Evolutionary conservation across 345 rosid genomes (phyloP).

Genomic region (Murraya paniculata): DNA sequence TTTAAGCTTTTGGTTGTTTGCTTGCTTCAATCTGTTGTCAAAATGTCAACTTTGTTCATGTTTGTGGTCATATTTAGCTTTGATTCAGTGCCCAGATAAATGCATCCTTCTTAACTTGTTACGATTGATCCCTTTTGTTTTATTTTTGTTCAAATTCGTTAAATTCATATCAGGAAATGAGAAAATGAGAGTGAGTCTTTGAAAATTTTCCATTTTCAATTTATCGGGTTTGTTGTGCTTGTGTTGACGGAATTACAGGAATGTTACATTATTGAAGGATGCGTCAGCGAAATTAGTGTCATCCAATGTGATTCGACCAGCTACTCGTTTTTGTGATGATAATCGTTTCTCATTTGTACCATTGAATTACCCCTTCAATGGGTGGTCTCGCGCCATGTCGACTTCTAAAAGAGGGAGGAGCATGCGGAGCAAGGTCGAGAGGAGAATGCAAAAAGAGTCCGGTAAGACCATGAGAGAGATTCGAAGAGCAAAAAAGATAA

Average conservation of each 20-base stretch:
- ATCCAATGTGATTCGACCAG: slow-evolving; percentile 15
- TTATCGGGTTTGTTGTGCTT: background rate
- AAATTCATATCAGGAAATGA: background rate
- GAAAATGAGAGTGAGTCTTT: background rate
- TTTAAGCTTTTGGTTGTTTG: background rate
- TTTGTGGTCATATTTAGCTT: background rate
- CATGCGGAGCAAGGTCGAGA: slow-evolving; percentile 95
- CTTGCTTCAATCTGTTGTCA: background rate
- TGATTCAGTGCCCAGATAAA: background rate
- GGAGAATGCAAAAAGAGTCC: slow-evolving; percentile 82
- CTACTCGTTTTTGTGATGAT: slow-evolving; percentile 14
- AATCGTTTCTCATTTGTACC: slow-evolving; percentile 13
- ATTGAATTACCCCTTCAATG: slow-evolving; percentile 20
- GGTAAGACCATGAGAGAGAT: slow-evolving; percentile 88
- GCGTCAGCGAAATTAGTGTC: slow-evolving; percentile 15
- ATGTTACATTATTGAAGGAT: slow-evolving; percentile 26
- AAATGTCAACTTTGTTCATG: background rate
- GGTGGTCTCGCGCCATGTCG: slow-evolving; percentile 68
- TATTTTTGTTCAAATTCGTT: background rate
- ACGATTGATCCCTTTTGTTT: background rate
- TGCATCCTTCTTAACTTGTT: background rate
- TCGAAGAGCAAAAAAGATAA: slow-evolving; percentile 81
- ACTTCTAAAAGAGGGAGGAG: slow-evolving; percentile 77
- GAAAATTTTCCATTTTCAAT: background rate
- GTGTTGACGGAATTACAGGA: slow-evolving; percentile 28